A percentile compares a stretch with the other conserved stretches of the same genome.
phyloP scores from a whole-genome alignment of 176 grass and related monocot species.

The Ananas comosus region DNA sequence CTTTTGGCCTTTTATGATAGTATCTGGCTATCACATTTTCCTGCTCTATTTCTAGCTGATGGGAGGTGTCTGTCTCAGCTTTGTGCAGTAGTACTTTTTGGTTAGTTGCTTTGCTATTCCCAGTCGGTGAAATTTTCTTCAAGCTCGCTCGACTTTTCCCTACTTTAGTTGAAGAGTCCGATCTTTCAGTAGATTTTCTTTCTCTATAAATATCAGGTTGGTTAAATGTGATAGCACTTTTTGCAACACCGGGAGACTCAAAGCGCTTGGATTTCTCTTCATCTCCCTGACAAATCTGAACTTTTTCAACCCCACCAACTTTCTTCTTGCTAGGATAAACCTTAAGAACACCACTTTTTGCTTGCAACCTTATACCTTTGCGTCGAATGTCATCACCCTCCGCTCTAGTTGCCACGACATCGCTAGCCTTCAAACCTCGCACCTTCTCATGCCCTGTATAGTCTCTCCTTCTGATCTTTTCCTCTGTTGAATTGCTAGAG shows the following conservation, averaged over 20 bases:
- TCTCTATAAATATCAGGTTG: constrained; percentile 19
- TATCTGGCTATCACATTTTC: constrained; percentile 40
- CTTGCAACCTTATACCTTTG: constrained; percentile 30
- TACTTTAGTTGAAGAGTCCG: constrained; percentile 31
- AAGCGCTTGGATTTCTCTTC: constrained; percentile 15
- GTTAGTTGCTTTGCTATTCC: constrained; percentile 26
- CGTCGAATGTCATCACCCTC: constrained; percentile 3
- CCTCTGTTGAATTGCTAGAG: not conserved
- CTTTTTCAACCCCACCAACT: not conserved
- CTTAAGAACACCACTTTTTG: constrained; percentile 45
- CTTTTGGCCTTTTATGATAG: not conserved
- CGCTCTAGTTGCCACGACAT: not conserved
- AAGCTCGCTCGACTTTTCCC: constrained; percentile 44
- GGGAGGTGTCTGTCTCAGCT: constrained; percentile 11
- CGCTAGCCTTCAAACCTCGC: constrained; percentile 8
- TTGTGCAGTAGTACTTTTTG: constrained; percentile 29
- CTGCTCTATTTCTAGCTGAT: not conserved
- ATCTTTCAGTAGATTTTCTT: constrained; percentile 31
- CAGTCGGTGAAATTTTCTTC: constrained; percentile 34
- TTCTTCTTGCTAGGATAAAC: constrained; percentile 14
- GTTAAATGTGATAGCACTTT: not conserved
- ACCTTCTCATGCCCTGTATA: constrained; percentile 15
- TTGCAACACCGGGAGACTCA: not conserved
- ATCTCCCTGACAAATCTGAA: not conserved
- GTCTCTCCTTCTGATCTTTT: constrained; percentile 16